Base-by-base conservation (phyloP, 352 stramenopile species). In the Phytophthora rubi region DNA sequence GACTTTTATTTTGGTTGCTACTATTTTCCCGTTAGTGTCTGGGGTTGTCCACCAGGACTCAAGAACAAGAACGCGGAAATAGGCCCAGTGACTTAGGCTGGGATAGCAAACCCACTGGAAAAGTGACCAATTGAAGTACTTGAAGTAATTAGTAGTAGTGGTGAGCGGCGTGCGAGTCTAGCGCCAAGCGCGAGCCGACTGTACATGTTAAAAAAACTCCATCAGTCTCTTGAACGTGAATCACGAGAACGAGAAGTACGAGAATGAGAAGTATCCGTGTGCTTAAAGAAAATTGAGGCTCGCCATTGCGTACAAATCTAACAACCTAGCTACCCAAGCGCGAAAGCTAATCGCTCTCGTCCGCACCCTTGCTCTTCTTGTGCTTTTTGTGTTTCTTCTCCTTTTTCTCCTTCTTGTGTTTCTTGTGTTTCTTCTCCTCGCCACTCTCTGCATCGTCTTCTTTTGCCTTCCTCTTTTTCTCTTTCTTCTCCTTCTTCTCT, bases 331-430 rank as follows among this genome's bases (percentile, higher is more conserved):
- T 61, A 58, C 54, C 45, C 18, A 28, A 37, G 10, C 47, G 47
- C n/a, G n/a, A 15, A 53, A 23, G 8, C 49, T 73, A 73, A 35
- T 77, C 59, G 39, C 65, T 75, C 1, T 75, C 48, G 15, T 74
- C 59, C 2, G 37, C 53, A 7, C 70, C 52, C 62, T 73, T 72
- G 59, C 53, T 73, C 58, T 74, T 84, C 33, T 80, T 79, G 48
- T 70, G 52, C 53, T 76, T 76, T 65, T 63, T 67, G 53, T 73
- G 21, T 42, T 68, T 74, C 48, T 69, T 76, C n/a, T 72, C 64
- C 42, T 71, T 62, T 44, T 75, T 75, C 7, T 66, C 53, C 37
- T 79, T 77, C 60, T 80, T 73, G 28, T 77, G 42, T 28, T 72
- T 75, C 30, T 73, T 66, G 21, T 28, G 16, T 13, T 18, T 54